Evolutionary conservation across 1,284 basidiomycete genomes (phyloP), one percentile per base, ranked within the genome.

Genomic region (Phaffia rhodozyma): DNA sequence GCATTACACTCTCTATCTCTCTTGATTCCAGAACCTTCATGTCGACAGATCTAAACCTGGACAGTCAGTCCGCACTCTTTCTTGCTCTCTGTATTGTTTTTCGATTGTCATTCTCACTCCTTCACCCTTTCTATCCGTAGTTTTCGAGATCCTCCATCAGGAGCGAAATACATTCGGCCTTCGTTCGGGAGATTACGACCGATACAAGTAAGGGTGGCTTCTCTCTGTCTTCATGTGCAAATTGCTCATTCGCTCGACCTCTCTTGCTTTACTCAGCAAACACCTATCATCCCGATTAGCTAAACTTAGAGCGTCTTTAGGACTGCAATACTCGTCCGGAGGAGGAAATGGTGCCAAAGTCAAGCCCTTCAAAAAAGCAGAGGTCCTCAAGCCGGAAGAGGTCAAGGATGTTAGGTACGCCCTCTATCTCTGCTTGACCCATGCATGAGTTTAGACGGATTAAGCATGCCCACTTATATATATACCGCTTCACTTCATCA

Each of bases 81-180:
- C 16, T 7, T 43, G 16, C 13, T 16, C 38, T 43, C 38, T 43
- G 2, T 43, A 16, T 7, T 16, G 38, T 7, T 43, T 11, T 43
- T 43, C 5, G 13, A 16, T 52, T 51, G 47, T 9, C 9, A 16
- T 51, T 25, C 18, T n/a, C 30, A 27, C 25, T 48, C 27, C 18
- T 53, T 53, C 25, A 20, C 49, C 55, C 30, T 29, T 25, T 18
- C 29, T 48, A 5, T n/a, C 30, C 9, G 6, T 69, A 87, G 89
- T 89, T 32, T 80, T 96, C 52, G 83, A 86, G 73, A 80, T 91
- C 66, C 84, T 85, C 61, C 92, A 91, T 74, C 86, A 91, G 74
- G 91, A 96, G 72, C 84, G 92, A 65, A 91, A 82, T 69, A 86
- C 89, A 34, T 93, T 94, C 73, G 92, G 92, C 27, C 79, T 94